These are phyloP conservation scores for Penicillium coffeae DNA, from an alignment of 495 filamentous ascomycete species.

Conservation along the genomic window DNA sequence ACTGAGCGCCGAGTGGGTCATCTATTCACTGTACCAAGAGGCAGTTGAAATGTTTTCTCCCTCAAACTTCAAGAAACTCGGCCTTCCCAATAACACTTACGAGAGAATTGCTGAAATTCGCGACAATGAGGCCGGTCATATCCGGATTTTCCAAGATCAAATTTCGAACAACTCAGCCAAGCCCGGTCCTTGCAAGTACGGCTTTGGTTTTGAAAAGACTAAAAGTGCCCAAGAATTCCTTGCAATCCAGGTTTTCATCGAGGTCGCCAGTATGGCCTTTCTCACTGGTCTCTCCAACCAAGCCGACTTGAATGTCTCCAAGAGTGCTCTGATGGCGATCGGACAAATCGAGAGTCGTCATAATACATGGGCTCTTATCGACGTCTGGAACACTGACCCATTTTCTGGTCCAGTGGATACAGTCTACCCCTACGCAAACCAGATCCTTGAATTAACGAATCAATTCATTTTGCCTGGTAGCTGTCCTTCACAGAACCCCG, in stretches of 20 bases:
- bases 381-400: slow-evolving; percentile 46
- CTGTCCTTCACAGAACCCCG: slow-evolving; percentile 47
- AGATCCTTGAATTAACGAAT: slow-evolving; percentile 51
- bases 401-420: slow-evolving; percentile 51
- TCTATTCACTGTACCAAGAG: slow-evolving; percentile 52
- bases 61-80: slow-evolving; percentile 35
- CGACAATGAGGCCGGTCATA: slow-evolving; percentile 54
- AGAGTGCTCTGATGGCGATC: slow-evolving; percentile 46
- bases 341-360: slow-evolving; percentile 48
- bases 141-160: slow-evolving; percentile 51
- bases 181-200: slow-evolving; percentile 49
- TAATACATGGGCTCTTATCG: slow-evolving; percentile 48
- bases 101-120: slow-evolving; percentile 50
- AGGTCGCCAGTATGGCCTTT: slow-evolving; percentile 53
- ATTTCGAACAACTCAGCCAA: slow-evolving; percentile 51
- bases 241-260: slow-evolving; percentile 43
- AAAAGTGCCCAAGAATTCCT: slow-evolving; percentile 36
- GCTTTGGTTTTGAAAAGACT: slow-evolving; percentile 31
- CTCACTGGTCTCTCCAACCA: slow-evolving; percentile 47
- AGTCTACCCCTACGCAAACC: slow-evolving; percentile 49
- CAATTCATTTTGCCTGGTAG: slow-evolving; percentile 44
- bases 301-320: slow-evolving; percentile 31
- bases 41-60: slow-evolving; percentile 45
- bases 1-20: slow-evolving; percentile 51
- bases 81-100: slow-evolving; percentile 44